Evolutionary conservation across 148 eudicot genomes (phyloP).

Genomic region (Polygonum aviculare): DNA sequence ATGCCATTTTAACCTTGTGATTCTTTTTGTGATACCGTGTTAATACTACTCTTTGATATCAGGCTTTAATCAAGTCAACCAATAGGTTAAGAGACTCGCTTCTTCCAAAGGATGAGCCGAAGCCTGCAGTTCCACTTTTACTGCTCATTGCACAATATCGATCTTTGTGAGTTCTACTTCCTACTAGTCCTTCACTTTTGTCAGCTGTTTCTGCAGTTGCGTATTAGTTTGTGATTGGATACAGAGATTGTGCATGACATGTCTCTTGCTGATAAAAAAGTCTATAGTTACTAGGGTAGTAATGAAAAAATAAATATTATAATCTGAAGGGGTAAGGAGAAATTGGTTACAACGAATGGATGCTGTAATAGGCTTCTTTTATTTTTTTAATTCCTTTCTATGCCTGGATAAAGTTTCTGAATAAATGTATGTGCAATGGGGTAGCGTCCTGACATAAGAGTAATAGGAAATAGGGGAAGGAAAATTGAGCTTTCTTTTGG

Average conservation of each 20-base stretch:
- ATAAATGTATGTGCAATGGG: neutral
- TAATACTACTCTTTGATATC: slow-evolving; percentile 13
- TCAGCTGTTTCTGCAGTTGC: neutral
- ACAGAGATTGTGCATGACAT: neutral
- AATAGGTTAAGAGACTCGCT: slow-evolving; percentile 85
- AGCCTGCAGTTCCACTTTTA: slow-evolving; percentile 80
- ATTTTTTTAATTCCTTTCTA: neutral
- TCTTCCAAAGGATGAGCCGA: slow-evolving; percentile 92
- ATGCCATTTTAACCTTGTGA: neutral
- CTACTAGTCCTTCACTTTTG: neutral
- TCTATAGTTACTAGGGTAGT: neutral
- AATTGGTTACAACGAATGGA: neutral
- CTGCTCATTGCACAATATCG: slow-evolving; percentile 96
- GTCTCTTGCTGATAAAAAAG: neutral
- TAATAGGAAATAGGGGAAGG: neutral
- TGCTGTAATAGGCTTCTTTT: neutral
- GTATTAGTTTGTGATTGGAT: neutral
- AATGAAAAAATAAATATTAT: neutral
- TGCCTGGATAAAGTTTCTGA: neutral
- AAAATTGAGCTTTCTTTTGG: neutral
- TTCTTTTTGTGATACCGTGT: neutral
- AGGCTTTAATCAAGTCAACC: slow-evolving; percentile 92
- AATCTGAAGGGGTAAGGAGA: neutral
- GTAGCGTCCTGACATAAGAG: neutral
- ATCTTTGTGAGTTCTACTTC: slow-evolving; percentile 54